Base-by-base conservation (phyloP, 2,329 filamentous ascomycete species). In the Ophiocordyceps australis region DNA sequence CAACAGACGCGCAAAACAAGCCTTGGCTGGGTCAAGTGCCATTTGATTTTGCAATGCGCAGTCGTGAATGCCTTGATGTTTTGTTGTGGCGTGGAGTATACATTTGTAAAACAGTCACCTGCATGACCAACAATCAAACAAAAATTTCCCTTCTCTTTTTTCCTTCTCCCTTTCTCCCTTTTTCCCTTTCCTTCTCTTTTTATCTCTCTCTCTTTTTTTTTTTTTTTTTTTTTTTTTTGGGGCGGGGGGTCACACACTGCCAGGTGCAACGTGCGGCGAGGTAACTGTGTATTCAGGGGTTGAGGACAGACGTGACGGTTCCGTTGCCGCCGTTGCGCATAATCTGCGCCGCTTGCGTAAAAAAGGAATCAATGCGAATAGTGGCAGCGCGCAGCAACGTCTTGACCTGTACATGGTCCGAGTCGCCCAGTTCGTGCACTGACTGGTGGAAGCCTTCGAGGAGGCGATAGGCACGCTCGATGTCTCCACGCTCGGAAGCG, bases 251-350 rank as follows among this genome's bases (percentile, higher is more conserved):
- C 22, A 14, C 9, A 9, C 9, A 5, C 61, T 63, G 69, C 57
- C 23, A 59, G 45, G 32, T 22, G 10, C 12, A 17, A 3, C 4
- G 8, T 17, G 10, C 11, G 14, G 55, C 56, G 15, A 54, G 54
- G 20, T 64, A 53, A 7, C n/a, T n/a, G n/a, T 62, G 59, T 17
- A 66, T 52, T 4, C 16, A 19, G 55, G 48, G 25, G 63, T 40
- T 62, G 16, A 67, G 52, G 6, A 71, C 49, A 4, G 61, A 57
- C 3, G 62, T 54, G 25, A 72, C 63, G 30, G 39, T 51, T 31
- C 35, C 42, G 21, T 52, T 47, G 23, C 49, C 47, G 4, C 38
- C 38, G 12, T 38, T 34, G 4, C 39, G 33, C 17, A 44, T 35
- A 19, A 43, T 37, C 10, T 38, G 33, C 7, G 38, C 37, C 9